Percentiles rank a stretch among this genome's conserved stretches.
These are phyloP conservation scores for Citrus maxima DNA, from an alignment of 345 rosid genomes.

Conservation along the genomic window DNA sequence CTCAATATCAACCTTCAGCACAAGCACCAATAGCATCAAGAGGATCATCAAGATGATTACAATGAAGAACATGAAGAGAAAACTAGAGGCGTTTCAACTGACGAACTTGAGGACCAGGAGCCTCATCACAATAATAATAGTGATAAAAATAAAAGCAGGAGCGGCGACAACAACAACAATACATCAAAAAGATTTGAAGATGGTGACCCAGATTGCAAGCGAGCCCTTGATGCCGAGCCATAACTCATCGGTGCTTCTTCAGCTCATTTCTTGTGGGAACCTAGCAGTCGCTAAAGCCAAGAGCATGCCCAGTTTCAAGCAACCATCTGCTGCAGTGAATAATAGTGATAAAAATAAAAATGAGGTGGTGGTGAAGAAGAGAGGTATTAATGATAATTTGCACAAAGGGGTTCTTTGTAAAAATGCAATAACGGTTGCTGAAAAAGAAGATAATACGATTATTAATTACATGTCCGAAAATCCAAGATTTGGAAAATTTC, in stretches of 20 bases:
- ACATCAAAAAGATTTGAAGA: conserved; percentile 40
- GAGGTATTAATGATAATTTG: conserved; percentile 26
- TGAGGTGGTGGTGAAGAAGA: conserved; percentile 11
- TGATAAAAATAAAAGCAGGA: not conserved
- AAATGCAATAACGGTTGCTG: conserved; percentile 37
- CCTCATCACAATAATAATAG: not conserved
- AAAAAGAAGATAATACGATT: conserved; percentile 43
- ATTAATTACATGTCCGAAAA: conserved; percentile 84
- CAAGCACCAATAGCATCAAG: conserved; percentile 24
- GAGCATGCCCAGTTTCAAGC: conserved; percentile 26
- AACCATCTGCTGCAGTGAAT: not conserved
- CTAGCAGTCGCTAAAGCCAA: conserved; percentile 39
- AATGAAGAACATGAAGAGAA: conserved; percentile 58
- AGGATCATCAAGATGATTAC: conserved; percentile 30
- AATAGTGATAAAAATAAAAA: not conserved
- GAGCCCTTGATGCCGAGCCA: conserved; percentile 18
- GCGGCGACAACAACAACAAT: not conserved
- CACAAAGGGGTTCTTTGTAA: conserved; percentile 50
- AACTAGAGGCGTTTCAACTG: conserved; percentile 72
- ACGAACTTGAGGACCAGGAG: conserved; percentile 51
- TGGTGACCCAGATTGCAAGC: conserved; percentile 34
- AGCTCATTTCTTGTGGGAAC: conserved; percentile 77
- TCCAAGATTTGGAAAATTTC: conserved; percentile 86
- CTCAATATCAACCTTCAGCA: no score
- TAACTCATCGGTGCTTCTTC: conserved; percentile 68